Evolutionary conservation across 129 eudicot genomes (phyloP).

Genomic region (Scalesia atractyloides): DNA sequence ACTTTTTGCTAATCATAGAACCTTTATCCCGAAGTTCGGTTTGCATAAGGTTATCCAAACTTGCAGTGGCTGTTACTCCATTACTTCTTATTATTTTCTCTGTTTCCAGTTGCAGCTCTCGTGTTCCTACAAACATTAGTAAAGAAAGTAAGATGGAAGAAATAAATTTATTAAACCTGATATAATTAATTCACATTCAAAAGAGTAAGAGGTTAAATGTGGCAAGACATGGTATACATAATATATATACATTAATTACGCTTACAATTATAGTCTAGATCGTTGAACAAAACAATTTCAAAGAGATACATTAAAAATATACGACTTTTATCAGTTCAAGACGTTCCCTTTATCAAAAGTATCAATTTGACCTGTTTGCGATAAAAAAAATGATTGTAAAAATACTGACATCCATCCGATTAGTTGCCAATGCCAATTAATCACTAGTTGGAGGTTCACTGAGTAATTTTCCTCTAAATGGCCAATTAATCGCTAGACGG

Average conservation of each 20-base stretch:
- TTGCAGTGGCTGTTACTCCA: conserved; percentile 70
- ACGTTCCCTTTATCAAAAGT: neutral
- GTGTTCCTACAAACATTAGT: conserved; percentile 44
- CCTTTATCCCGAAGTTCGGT: conserved; percentile 67
- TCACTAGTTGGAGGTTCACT: too few species aligned
- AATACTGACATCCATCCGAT: too few species aligned
- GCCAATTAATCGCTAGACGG: too few species aligned
- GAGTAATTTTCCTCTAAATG: too few species aligned
- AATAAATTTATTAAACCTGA: neutral
- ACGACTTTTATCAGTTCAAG: neutral
- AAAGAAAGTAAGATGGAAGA: neutral
- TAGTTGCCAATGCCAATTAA: too few species aligned
- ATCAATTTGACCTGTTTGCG: neutral
- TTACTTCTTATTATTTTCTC: conserved; percentile 66
- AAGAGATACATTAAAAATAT: neutral
- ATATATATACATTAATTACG: neutral
- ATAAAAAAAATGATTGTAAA: neutral
- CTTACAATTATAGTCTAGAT: neutral
- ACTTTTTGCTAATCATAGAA: conserved; percentile 67
- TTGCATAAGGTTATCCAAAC: conserved; percentile 80
- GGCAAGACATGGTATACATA: neutral
- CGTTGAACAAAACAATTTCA: neutral
- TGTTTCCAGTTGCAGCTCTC: conserved; percentile 70
- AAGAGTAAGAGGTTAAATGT: neutral
- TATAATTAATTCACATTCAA: conserved; percentile 3